Evolutionary conservation across 768 basidiomycete genomes (phyloP), one percentile per base, ranked within the genome.

Genomic region (Termitomyces sp.): DNA sequence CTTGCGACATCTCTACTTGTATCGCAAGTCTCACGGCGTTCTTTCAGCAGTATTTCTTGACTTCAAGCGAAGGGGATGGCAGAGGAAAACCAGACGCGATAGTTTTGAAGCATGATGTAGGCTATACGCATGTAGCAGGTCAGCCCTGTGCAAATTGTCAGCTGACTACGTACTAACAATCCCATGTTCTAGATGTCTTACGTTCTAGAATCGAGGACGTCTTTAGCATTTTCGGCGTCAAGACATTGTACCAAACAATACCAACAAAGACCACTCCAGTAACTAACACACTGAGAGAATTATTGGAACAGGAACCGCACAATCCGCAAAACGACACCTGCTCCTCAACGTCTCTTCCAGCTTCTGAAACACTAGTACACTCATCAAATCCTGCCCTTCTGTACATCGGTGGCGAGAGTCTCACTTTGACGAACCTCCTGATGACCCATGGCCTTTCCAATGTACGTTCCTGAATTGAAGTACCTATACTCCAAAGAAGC

Each of bases 381-480:
- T 55, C 57, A 62, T 35, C 63, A 65, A 46, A 67, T 64, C 9
- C 50, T 5, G 54, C 62, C 3, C 73, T 83, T 51, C 65, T 83
- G 38, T 82, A 82, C 60, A 76, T 98, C 43, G 96, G 96, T 1
- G 79, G 79, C 22, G 92, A 97, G 69, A 87, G 84, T 59, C 80
- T 95, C 3, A 80, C 80, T 1, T 73, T 98, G 41, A 88, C 90
- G 9, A 98, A 98, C 65, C 69, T 98, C 7, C 77, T 97, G 43
- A 87, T 98, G 75, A 94, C 87, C 0, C 84, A 97, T 67, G 79
- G 88, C 3, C 72, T 75, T 0, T 84, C 77, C 55, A 73, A 80
- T 52, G 93, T 92, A 49, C 32, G 43, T 54, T 35, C 14, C 10
- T n/a, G 13, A 28, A 45, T 30, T 43, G 9, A n/a, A 47, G 20